Conservation (phyloP, 2,329 filamentous ascomycete species). For the Fusarium longipes region DNA sequence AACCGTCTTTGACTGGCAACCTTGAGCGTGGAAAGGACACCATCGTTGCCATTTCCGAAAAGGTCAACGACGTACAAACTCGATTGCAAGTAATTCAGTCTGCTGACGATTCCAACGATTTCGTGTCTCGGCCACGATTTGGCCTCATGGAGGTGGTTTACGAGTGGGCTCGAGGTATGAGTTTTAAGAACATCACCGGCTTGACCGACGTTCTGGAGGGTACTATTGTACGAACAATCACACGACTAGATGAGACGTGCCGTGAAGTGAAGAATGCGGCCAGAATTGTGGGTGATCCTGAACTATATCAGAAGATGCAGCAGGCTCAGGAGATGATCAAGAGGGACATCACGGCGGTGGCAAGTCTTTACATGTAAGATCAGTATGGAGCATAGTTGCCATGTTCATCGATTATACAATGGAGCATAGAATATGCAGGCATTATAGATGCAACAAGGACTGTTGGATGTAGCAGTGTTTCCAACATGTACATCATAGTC, state of each 20-base stretch:
- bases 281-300: conserved; percentile 92
- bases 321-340: conserved; percentile 98
- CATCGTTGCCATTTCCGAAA: conserved; percentile 91
- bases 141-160: conserved; percentile 98
- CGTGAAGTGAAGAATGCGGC: conserved; percentile 98
- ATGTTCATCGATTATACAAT: background rate
- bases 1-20: conserved; percentile 82
- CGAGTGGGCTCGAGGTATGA: conserved; percentile 98
- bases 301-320: conserved; percentile 96
- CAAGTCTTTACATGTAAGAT: conserved; percentile 86
- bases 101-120: conserved; percentile 91
- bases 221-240: conserved; percentile 96
- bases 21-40: conserved; percentile 85
- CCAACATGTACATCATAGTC: background rate
- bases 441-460: background rate
- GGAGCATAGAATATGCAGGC: background rate
- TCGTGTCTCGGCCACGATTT: conserved; percentile 86
- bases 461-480: background rate
- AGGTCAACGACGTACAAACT: conserved; percentile 90
- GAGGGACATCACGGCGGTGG: conserved; percentile 91
- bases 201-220: conserved; percentile 97
- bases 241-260: conserved; percentile 93
- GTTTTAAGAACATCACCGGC: conserved; percentile 96
- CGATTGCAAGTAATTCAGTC: conserved; percentile 92
- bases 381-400: conserved; percentile 3